These are phyloP conservation scores for Aspergillus bombycis DNA, from an alignment of 2,329 filamentous ascomycete species.

Conservation along the genomic window DNA sequence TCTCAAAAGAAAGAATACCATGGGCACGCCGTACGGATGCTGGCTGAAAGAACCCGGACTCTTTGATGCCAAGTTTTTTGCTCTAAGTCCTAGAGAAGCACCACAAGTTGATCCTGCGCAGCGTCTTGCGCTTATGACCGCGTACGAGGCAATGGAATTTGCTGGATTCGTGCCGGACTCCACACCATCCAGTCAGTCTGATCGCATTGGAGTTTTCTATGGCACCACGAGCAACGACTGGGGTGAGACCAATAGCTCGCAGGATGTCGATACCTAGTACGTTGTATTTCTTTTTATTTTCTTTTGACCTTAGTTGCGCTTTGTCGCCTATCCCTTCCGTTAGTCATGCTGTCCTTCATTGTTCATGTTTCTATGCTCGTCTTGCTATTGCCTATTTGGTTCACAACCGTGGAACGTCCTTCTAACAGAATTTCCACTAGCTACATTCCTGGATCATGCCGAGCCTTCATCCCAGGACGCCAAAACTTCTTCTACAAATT, in stretches of 20 bases:
- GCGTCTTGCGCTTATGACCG: conserved; percentile 73
- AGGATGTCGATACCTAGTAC: conserved; percentile 71
- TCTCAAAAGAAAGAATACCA: conserved; percentile 75
- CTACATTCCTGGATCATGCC: neutral
- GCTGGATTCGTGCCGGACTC: conserved; percentile 75
- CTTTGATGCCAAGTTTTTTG: conserved; percentile 84
- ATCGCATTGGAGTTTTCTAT: conserved; percentile 73
- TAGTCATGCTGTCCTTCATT: neutral
- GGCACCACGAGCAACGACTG: conserved; percentile 77
- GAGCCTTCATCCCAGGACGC: neutral
- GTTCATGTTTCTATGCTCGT: conserved; percentile 17
- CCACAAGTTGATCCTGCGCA: conserved; percentile 82
- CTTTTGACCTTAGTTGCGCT: conserved; percentile 31
- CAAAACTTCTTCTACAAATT: conserved; percentile 72
- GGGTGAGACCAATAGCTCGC: conserved; percentile 72
- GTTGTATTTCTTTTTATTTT: conserved; percentile 23
- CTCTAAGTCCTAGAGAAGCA: conserved; percentile 82
- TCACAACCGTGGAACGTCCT: neutral
- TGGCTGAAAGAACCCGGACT: conserved; percentile 75
- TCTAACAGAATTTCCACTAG: conserved; percentile 47
- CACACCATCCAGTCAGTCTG: conserved; percentile 66
- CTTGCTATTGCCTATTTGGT: neutral
- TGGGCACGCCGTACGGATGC: conserved; percentile 74
- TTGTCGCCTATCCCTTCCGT: no score
- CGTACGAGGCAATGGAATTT: conserved; percentile 82